A percentile compares a stretch with the other conserved stretches of the same genome.
phyloP scores from a whole-genome alignment of 208 protist species.

The Zelonia costaricensis region DNA sequence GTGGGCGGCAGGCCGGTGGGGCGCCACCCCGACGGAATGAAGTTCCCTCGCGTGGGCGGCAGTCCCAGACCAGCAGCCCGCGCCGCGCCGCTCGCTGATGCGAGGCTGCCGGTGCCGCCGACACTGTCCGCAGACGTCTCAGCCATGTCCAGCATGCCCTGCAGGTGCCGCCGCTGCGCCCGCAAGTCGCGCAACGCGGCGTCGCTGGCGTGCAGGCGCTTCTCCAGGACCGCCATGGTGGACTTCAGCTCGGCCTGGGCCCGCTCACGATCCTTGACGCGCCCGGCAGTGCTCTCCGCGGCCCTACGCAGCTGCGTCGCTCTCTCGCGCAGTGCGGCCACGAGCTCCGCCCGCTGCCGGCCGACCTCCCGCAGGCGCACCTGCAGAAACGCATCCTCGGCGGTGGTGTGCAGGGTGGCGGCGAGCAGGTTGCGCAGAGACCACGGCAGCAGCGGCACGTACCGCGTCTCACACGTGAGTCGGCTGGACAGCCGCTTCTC shows the following conservation, averaged over 20 bases:
- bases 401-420: slow-evolving; percentile 46
- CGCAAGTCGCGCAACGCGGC: slow-evolving; percentile 16
- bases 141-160: slow-evolving; percentile 10
- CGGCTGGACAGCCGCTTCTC: slow-evolving; percentile 86
- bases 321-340: slow-evolving; percentile 6
- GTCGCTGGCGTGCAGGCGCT: slow-evolving; percentile 19
- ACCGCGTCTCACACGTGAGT: slow-evolving; percentile 79
- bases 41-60: too few species aligned
- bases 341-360: slow-evolving; percentile 4
- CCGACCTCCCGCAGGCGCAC: slow-evolving; percentile 7
- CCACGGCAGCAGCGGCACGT: slow-evolving; percentile 77
- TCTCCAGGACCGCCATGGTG: slow-evolving; percentile 15
- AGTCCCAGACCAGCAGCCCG: not conserved
- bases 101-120: too few species aligned
- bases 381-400: slow-evolving; percentile 25
- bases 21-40: not conserved
- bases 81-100: too few species aligned
- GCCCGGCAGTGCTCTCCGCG: not conserved
- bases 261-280: not conserved
- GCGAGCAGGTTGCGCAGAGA: slow-evolving; percentile 46
- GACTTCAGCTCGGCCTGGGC: slow-evolving; percentile 11
- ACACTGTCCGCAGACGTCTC: too few species aligned
- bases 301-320: slow-evolving; percentile 2
- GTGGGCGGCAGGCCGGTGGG: not conserved
- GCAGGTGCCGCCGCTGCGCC: slow-evolving; percentile 22